A percentile compares a stretch with the other conserved stretches of the same genome.
phyloP scores from a whole-genome alignment of 2,329 filamentous ascomycete species.

The Teratosphaeriaceae sp. region DNA sequence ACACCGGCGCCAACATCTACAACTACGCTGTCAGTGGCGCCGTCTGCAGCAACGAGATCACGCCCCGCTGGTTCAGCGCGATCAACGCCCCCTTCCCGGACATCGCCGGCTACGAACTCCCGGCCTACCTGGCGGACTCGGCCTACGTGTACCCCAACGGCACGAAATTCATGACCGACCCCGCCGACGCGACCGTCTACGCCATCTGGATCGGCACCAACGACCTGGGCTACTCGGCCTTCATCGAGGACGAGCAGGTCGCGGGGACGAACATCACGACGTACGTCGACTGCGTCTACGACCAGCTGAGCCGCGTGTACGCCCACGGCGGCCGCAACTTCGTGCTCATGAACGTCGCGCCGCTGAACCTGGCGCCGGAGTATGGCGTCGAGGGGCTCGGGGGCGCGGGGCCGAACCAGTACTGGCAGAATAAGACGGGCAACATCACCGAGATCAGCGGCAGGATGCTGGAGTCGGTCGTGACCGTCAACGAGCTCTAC shows the following conservation, averaged over 20 bases:
- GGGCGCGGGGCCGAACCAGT: constrained; percentile 39
- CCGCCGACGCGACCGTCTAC: constrained; percentile 59
- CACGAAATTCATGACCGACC: constrained; percentile 37
- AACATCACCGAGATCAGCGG: constrained; percentile 47
- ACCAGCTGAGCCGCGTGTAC: constrained; percentile 57
- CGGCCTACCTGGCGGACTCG: constrained; percentile 41
- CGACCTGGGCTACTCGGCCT: constrained; percentile 60
- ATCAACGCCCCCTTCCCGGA: constrained; percentile 56
- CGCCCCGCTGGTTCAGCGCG: constrained; percentile 46
- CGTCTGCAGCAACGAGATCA: constrained; percentile 63
- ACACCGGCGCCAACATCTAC: constrained; percentile 47
- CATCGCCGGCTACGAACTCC: constrained; percentile 39
- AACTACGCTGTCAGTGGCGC: constrained; percentile 60
- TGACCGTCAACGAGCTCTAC: constrained; percentile 46
- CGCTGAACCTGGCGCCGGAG: constrained; percentile 60
- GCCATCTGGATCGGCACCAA: constrained; percentile 78
- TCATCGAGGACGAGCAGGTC: constrained; percentile 59
- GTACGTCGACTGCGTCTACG: constrained; percentile 63
- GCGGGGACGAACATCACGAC: constrained; percentile 53
- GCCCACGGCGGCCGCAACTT: constrained; percentile 61
- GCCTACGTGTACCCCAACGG: constrained; percentile 29
- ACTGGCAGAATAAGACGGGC: constrained; percentile 40
- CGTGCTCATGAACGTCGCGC: constrained; percentile 62
- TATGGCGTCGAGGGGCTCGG: constrained; percentile 50
- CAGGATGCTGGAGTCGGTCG: constrained; percentile 47